Evolutionary conservation across 2,329 filamentous ascomycete species (phyloP), one percentile per base, ranked within the genome.

Genomic region (Blumeria hordei): DNA sequence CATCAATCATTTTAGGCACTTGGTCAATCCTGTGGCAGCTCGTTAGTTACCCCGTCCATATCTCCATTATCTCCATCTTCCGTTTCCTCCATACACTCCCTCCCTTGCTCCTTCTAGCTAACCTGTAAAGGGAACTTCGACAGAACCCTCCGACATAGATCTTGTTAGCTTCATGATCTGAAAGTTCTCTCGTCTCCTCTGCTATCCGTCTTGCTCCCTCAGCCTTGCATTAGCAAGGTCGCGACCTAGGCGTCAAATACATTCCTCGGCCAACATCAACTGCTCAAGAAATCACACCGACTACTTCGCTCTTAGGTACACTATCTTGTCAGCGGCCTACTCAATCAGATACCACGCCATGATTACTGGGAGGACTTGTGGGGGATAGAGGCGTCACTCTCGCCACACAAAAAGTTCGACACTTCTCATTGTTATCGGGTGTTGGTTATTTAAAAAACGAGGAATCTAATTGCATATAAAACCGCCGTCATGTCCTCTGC

Each of bases 401-500:
- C 63, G 59, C 59, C 53, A 61, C 60, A 58, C 56, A 57, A 53
- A 49, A 44, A 57, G 47, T 54, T 51, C 59, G 55, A 55, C 39
- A 32, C 12, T 32, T 28, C 33, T 43, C 33, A 16, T 54, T 16
- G 54, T 34, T n/a, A 32, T 12, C 12, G 6, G 2, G 36, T 55
- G 16, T 43, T 45, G 16, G 7, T 28, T 33, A 8, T 33, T 35
- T 50, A 36, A 21, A 43, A 36, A 37, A 36, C 43, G 47, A 44
- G 37, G 9, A 51, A 41, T n/a, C 45, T 53, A 10, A 52, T 41
- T 54, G 54, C 52, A 58, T 58, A 59, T 60, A 58, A 59, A 59
- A 41, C 32, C 12, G 47, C 65, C 69, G 74, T 71, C 68, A 79
- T 77, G 77, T 77, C 74, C 69, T 78, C 75, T 67, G 75, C 78